Percentiles rank a stretch among this genome's conserved stretches.
Evolutionary conservation across 1,284 basidiomycete genomes (phyloP).

Genomic region (Ganoderma sinense): DNA sequence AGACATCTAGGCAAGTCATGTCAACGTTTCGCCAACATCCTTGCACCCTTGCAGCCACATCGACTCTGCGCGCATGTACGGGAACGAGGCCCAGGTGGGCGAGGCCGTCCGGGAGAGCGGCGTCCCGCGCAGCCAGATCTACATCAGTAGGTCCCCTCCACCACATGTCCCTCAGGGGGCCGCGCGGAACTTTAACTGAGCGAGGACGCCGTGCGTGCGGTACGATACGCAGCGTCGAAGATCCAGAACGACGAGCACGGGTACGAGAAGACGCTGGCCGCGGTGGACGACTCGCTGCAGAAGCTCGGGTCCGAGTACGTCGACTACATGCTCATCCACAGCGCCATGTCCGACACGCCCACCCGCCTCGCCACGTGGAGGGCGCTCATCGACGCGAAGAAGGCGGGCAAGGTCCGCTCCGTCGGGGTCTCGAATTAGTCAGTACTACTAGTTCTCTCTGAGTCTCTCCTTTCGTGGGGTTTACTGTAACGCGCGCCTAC

Average conservation of each 20-base stretch:
- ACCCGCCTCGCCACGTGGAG: constrained; percentile 53
- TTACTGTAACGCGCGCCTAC: too few relatives aligned
- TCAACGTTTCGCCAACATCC: not conserved
- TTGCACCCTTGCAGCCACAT: constrained; percentile 59
- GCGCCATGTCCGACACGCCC: constrained; percentile 51
- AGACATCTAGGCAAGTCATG: not conserved
- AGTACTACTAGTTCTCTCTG: too few relatives aligned
- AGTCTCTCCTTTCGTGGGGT: too few relatives aligned
- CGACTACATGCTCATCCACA: constrained; percentile 70
- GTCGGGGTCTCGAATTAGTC: constrained; percentile 75
- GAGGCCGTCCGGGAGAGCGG: constrained; percentile 63
- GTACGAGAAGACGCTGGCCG: constrained; percentile 32
- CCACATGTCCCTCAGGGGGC: not conserved
- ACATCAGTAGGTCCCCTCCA: constrained; percentile 60
- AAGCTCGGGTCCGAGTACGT: constrained; percentile 47
- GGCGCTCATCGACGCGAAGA: constrained; percentile 52
- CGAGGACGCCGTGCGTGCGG: too few relatives aligned
- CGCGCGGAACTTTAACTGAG: not conserved
- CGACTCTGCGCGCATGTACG: constrained; percentile 78
- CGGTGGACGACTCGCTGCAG: constrained; percentile 32
- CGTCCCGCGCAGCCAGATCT: constrained; percentile 62
- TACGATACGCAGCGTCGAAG: constrained; percentile 28
- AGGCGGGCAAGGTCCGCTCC: constrained; percentile 57
- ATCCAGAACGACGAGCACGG: constrained; percentile 36
- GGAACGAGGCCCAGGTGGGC: constrained; percentile 75